A percentile compares a stretch with the other conserved stretches of the same genome.
Conservation (phyloP, 768 basidiomycete species). For the Kondoa malvinella region DNA sequence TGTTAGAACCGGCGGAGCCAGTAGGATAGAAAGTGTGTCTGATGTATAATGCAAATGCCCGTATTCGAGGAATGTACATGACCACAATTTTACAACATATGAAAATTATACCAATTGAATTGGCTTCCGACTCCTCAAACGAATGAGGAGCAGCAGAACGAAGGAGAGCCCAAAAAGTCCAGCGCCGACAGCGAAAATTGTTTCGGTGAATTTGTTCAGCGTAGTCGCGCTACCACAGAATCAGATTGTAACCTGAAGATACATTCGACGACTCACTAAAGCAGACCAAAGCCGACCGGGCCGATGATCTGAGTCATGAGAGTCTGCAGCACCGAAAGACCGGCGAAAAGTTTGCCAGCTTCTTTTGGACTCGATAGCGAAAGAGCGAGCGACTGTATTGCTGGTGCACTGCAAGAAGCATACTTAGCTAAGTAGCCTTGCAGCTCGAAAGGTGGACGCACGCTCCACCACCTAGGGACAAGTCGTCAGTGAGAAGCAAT, state of each 20-base stretch:
- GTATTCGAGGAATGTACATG: too few relatives aligned
- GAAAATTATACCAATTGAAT: background rate
- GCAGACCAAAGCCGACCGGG: conserved; percentile 21
- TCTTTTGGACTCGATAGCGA: conserved; percentile 24
- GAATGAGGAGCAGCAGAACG: conserved; percentile 2
- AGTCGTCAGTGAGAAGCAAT: too few relatives aligned
- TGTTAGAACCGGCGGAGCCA: too few relatives aligned
- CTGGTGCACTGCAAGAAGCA: conserved; percentile 8
- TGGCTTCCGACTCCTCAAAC: background rate
- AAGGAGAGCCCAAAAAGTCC: background rate
- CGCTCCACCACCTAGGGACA: conserved; percentile 21
- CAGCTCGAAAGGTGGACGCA: background rate
- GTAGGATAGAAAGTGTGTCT: too few relatives aligned
- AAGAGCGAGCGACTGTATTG: conserved; percentile 24
- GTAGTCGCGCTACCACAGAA: conserved; percentile 5
- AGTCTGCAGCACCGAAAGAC: conserved; percentile 18
- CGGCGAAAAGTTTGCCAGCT: conserved; percentile 22
- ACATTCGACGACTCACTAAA: conserved; percentile 6
- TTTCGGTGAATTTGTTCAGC: conserved; percentile 14
- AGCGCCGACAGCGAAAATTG: conserved; percentile 18
- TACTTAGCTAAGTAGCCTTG: background rate
- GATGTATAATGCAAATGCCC: too few relatives aligned
- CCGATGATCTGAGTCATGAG: conserved; percentile 20
- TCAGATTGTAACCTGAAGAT: background rate
- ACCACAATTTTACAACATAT: background rate